These are phyloP conservation scores for Monascus purpureus DNA, from an alignment of 495 filamentous ascomycete genomes.

Conservation along the genomic window DNA sequence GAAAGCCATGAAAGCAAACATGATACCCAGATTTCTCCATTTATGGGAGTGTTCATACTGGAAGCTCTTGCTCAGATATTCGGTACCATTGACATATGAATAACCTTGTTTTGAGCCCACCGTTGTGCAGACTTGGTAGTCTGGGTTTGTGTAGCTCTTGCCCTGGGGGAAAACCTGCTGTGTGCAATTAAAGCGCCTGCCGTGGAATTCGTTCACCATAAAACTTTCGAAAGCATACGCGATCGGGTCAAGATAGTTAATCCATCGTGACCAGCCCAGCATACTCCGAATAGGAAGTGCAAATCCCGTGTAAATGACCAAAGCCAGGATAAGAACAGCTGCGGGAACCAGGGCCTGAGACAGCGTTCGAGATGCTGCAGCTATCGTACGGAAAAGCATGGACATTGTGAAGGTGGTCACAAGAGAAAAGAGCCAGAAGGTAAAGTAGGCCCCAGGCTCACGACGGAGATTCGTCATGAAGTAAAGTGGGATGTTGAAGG, in stretches of 20 bases:
- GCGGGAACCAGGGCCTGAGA: conserved; percentile 39
- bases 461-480: conserved; percentile 44
- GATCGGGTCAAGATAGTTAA: conserved; percentile 38
- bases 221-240: conserved; percentile 36
- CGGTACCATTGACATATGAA: conserved; percentile 29
- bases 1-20: conserved; percentile 50
- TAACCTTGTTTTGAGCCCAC: conserved; percentile 39
- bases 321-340: conserved; percentile 36
- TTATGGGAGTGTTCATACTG: conserved; percentile 43
- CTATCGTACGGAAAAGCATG: conserved; percentile 39
- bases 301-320: conserved; percentile 41
- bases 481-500: conserved; percentile 47
- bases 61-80: conserved; percentile 40
- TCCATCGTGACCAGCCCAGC: conserved; percentile 41
- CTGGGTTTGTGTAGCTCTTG: conserved; percentile 6
- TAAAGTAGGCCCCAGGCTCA: conserved; percentile 40
- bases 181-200: conserved; percentile 37
- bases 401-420: conserved; percentile 47
- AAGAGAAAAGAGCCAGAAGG: conserved; percentile 43
- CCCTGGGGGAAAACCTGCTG: conserved; percentile 22
- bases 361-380: conserved; percentile 33
- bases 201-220: conserved; percentile 49
- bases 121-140: conserved; percentile 33
- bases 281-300: conserved; percentile 36
- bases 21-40: conserved; percentile 60